Evolutionary conservation across 2,329 filamentous ascomycete species (phyloP), one percentile per base, ranked within the genome.

Genomic region (Trichoderma cornu-damae): DNA sequence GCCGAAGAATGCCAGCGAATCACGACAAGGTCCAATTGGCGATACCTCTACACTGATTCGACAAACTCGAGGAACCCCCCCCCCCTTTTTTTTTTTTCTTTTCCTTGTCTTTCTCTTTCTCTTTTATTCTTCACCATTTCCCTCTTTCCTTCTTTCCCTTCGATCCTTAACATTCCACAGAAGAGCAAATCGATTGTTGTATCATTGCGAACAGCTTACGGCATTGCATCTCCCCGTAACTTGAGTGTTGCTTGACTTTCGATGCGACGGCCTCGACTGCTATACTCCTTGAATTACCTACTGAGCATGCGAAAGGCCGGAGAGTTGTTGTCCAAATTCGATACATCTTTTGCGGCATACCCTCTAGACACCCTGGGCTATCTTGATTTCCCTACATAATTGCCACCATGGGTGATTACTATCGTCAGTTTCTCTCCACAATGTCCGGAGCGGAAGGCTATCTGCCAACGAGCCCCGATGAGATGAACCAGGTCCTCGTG

Each of bases 381-480:
- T 28, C 34, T 54, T 22, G 49, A 54, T 28, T 54, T 54, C 12
- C 47, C 57, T 43, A 58, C 30, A 53, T 49, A 43, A 38, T 18
- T 16, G 34, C 18, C 28, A 59, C 5, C 58, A 84, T 84, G 81
- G 77, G 76, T 66, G 79, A 82, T 61, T 81, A 80, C 65, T 83
- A 83, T 62, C 77, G 79, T 50, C 76, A 78, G 61, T 82, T 82
- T 64, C 71, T 82, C 56, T 75, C 79, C 63, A 79, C 79, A 32
- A 77, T 80, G 74, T 73, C 76, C 58, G 78, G 76, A 55, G 70
- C 72, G 51, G 73, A 71, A 46, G 69, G 72, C 44, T 72, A 73
- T 60, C 68, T 72, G 47, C 68, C 64, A 56, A 66, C 66, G 14
- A 75, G 69, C 40, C 69, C 72, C 40, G 73, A 75, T 48, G 76